These are phyloP conservation scores for Rhododendron molle DNA, from an alignment of 148 eudicot genomes.

Conservation along the genomic window DNA sequence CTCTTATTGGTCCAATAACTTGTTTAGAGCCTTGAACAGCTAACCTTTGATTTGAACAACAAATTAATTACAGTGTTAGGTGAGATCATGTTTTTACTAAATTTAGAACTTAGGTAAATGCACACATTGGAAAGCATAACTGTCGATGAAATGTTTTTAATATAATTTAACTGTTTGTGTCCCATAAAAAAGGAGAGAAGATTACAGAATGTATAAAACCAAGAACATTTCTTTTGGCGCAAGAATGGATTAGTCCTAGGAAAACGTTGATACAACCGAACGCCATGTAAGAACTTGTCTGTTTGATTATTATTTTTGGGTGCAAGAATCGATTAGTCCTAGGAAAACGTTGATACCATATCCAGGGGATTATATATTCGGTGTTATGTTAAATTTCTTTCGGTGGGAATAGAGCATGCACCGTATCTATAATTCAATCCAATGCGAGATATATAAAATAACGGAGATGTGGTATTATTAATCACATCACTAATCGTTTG, in stretches of 20 bases:
- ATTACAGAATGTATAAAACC: not conserved
- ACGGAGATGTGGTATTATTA: not conserved
- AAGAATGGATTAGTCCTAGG: not conserved
- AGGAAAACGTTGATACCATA: no score
- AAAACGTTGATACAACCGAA: not conserved
- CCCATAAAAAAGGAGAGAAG: not conserved
- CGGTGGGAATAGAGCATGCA: not conserved
- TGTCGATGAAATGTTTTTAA: not conserved
- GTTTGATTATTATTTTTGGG: no score
- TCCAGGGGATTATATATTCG: no score
- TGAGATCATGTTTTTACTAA: not conserved
- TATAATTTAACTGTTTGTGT: not conserved
- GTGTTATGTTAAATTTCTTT: not conserved
- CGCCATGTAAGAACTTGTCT: not conserved
- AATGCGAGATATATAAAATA: not conserved
- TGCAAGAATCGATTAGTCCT: no score
- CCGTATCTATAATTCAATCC: not conserved
- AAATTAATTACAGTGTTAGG: not conserved
- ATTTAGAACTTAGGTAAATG: not conserved
- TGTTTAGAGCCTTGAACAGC: not conserved
- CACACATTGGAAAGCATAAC: not conserved
- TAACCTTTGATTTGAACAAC: not conserved
- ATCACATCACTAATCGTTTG: not conserved
- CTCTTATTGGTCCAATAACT: no score
- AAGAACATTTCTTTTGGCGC: not conserved